Evolutionary conservation across 805 yeast species (phyloP).

Genomic region (Kluyveromyces aestuarii): DNA sequence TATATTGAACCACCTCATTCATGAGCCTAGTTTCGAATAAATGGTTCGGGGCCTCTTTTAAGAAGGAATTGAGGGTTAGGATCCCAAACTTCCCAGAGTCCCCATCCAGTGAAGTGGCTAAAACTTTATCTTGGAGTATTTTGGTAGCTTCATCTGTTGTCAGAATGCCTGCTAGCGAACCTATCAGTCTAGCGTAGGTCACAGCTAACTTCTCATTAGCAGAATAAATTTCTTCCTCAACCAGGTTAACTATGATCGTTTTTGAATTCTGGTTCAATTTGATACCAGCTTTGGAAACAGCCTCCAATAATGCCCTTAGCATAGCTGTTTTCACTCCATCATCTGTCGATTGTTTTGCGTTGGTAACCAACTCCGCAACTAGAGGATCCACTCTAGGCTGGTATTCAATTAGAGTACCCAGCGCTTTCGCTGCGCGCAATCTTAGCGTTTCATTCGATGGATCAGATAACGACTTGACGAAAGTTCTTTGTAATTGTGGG

Average conservation of each 20-base stretch:
- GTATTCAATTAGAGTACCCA: conserved; percentile 78
- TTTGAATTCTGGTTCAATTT: conserved; percentile 71
- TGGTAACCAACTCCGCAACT: conserved; percentile 71
- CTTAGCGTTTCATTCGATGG: conserved; percentile 63
- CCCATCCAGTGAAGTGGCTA: conserved; percentile 35
- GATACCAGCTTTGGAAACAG: conserved; percentile 68
- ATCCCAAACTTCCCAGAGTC: conserved; percentile 52
- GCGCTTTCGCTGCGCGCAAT: conserved; percentile 77
- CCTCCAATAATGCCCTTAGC: conserved; percentile 76
- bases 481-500: conserved; percentile 96
- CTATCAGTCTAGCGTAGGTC: conserved; percentile 71
- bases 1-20: conserved; percentile 40
- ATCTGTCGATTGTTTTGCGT: conserved; percentile 58
- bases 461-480: conserved; percentile 85
- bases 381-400: conserved; percentile 94
- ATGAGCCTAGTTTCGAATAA: conserved; percentile 45
- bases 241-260: conserved; percentile 54
- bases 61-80: conserved; percentile 67
- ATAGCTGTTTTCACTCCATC: conserved; percentile 75
- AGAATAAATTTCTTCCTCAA: conserved; percentile 57
- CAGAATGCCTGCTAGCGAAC: conserved; percentile 63
- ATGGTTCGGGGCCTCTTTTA: conserved; percentile 65
- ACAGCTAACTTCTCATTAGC: conserved; percentile 55
- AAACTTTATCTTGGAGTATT: conserved; percentile 51
- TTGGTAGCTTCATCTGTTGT: conserved; percentile 53